Evolutionary conservation across 305 asterid species (phyloP).

Genomic region (Fraxinus albicans): DNA sequence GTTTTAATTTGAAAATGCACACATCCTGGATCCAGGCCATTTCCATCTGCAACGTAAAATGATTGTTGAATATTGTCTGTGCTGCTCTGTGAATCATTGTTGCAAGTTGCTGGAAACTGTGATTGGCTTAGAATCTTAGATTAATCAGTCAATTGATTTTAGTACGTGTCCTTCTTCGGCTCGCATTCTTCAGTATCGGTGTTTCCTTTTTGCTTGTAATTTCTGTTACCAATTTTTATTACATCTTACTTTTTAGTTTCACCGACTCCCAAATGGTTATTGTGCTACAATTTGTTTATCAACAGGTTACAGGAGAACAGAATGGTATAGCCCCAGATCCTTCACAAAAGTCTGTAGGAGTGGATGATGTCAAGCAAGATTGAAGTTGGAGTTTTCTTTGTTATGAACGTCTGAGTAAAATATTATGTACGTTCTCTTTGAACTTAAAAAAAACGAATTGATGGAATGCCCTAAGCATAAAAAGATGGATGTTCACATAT

Average conservation of each 20-base stretch:
- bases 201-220: slow-evolving; percentile 12
- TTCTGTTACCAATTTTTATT: neutral
- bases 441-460: slow-evolving; percentile 15
- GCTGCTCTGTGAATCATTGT: neutral
- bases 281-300: slow-evolving; percentile 18
- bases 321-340: slow-evolving; percentile 38
- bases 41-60: neutral
- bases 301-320: slow-evolving; percentile 50
- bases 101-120: neutral
- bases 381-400: slow-evolving; percentile 24
- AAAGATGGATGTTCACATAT: slow-evolving; percentile 8
- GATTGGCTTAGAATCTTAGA: slow-evolving; percentile 15
- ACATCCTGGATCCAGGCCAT: neutral
- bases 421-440: slow-evolving; percentile 15
- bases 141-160: slow-evolving; percentile 11
- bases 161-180: slow-evolving; percentile 1
- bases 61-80: neutral
- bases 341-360: slow-evolving; percentile 38
- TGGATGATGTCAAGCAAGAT: slow-evolving; percentile 51
- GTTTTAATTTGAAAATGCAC: slow-evolving; percentile 1
- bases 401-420: slow-evolving; percentile 17
- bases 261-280: slow-evolving; percentile 2
- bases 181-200: neutral
- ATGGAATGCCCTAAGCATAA: slow-evolving; percentile 17
- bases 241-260: neutral